Evolutionary conservation across 371 early-diverging fungal species (phyloP).

Genomic region (Rhizopus arrhizus): DNA sequence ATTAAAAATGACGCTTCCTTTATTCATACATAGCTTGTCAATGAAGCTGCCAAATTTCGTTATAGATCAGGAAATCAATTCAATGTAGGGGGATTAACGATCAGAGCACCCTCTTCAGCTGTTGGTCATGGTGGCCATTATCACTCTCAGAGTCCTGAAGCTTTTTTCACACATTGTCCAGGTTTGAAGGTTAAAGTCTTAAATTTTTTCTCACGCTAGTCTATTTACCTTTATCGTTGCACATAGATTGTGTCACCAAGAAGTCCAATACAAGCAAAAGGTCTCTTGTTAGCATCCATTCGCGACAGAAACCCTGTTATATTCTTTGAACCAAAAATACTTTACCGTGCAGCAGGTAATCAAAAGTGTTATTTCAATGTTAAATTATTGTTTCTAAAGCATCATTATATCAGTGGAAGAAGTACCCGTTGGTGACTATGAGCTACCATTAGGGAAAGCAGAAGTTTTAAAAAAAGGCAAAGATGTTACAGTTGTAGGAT

Average conservation of each 20-base stretch:
- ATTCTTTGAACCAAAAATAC: constrained; percentile 96
- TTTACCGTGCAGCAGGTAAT: constrained; percentile 90
- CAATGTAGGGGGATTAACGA: constrained; percentile 88
- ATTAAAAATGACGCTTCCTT: background rate
- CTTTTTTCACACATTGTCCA: constrained; percentile 94
- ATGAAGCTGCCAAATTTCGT: constrained; percentile 97
- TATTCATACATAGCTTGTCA: constrained; percentile 73
- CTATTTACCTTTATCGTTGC: constrained; percentile 15
- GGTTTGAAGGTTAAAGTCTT: constrained; percentile 75
- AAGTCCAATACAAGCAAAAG: constrained; percentile 96
- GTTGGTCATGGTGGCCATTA: constrained; percentile 98
- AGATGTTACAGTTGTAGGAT: constrained; percentile 92
- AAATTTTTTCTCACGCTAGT: constrained; percentile 17
- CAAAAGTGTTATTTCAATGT: background rate
- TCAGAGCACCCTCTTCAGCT: constrained; percentile 92
- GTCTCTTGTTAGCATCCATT: constrained; percentile 89
- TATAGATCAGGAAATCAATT: constrained; percentile 95
- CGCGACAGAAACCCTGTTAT: constrained; percentile 94
- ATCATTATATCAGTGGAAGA: constrained; percentile 75
- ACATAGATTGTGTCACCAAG: constrained; percentile 86
- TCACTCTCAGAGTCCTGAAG: constrained; percentile 96
- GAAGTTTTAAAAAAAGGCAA: constrained; percentile 88
- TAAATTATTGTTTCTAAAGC: background rate
- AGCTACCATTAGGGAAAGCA: constrained; percentile 91
- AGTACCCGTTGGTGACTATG: constrained; percentile 93